These are phyloP conservation scores for Oryza glumipatula DNA, from an alignment of 176 grass and related monocot genomes.

Conservation along the genomic window DNA sequence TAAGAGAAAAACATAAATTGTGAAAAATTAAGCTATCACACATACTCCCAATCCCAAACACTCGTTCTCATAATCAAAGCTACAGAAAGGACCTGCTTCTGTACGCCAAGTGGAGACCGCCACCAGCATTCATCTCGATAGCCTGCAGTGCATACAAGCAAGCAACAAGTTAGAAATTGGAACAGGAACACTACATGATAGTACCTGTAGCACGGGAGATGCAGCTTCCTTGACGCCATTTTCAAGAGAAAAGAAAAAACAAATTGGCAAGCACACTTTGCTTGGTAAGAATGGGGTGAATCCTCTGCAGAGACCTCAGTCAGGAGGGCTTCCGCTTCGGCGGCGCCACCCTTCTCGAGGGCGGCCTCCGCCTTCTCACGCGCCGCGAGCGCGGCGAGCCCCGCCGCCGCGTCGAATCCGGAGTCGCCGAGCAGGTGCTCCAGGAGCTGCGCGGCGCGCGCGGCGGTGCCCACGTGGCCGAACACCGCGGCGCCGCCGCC, in stretches of 20 bases:
- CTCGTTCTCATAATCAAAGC: not conserved
- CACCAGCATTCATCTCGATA: slow-evolving; percentile 53
- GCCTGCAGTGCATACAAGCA: slow-evolving; percentile 44
- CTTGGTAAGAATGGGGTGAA: not conserved
- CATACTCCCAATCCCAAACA: not conserved
- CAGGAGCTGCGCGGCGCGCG: slow-evolving; percentile 61
- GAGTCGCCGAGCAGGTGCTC: slow-evolving; percentile 57
- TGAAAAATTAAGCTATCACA: not conserved
- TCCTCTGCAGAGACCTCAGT: slow-evolving; percentile 49
- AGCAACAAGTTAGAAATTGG: not conserved
- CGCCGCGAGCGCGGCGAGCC: slow-evolving; percentile 55
- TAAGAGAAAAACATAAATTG: not conserved
- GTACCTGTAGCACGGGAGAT: no score
- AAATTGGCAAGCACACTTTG: not conserved
- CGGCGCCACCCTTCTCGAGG: slow-evolving; percentile 51
- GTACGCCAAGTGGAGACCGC: slow-evolving; percentile 69
- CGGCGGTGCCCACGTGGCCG: slow-evolving; percentile 68
- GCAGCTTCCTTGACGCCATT: no score
- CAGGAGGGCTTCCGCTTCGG: slow-evolving; percentile 75
- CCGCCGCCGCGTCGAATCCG: slow-evolving; percentile 53
- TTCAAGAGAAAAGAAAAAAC: not conserved
- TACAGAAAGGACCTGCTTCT: slow-evolving; percentile 57
- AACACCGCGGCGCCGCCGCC: slow-evolving; percentile 39
- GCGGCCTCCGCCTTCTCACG: slow-evolving; percentile 67
- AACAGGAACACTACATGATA: not conserved